These are phyloP conservation scores for Physcomitrium patens DNA, from an alignment of 225 moss, liverwort and hornwort genomes.

Conservation along the genomic window DNA sequence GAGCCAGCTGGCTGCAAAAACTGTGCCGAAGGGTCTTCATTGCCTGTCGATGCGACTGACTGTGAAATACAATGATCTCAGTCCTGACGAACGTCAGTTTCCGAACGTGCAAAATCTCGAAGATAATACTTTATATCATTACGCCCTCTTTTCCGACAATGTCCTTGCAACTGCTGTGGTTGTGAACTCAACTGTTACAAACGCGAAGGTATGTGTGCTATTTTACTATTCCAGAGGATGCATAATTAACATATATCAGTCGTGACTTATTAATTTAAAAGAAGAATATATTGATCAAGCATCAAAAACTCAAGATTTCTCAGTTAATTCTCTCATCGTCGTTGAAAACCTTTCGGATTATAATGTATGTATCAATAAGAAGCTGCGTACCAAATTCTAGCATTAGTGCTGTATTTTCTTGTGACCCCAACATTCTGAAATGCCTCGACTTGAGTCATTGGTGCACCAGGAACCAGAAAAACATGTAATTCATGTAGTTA, in stretches of 20 bases:
- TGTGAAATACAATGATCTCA: constrained; percentile 49
- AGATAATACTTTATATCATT: constrained; percentile 73
- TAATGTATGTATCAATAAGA: not conserved
- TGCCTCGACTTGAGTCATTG: constrained; percentile 3
- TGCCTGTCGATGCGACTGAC: constrained; percentile 80
- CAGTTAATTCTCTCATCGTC: not conserved
- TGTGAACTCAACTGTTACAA: constrained; percentile 75
- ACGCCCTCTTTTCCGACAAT: constrained; percentile 85
- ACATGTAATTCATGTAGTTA: constrained; percentile 82
- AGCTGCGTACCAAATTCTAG: no score
- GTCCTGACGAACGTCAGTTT: constrained; percentile 30
- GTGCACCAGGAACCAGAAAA: constrained; percentile 60
- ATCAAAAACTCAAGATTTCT: not conserved
- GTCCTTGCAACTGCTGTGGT: constrained; percentile 71
- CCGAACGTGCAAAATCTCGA: constrained; percentile 52
- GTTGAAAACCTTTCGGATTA: not conserved
- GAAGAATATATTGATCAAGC: not conserved
- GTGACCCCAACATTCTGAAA: not conserved
- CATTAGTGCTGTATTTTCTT: not conserved
- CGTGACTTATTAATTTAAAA: not conserved
- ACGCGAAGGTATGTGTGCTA: constrained; percentile 46
- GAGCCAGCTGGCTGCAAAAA: constrained; percentile 78
- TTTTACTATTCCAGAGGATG: not conserved
- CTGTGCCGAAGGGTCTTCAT: constrained; percentile 75
- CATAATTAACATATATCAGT: not conserved